Conservation (phyloP, 2,329 filamentous ascomycete genomes). For the Aspergillus ibericus region DNA sequence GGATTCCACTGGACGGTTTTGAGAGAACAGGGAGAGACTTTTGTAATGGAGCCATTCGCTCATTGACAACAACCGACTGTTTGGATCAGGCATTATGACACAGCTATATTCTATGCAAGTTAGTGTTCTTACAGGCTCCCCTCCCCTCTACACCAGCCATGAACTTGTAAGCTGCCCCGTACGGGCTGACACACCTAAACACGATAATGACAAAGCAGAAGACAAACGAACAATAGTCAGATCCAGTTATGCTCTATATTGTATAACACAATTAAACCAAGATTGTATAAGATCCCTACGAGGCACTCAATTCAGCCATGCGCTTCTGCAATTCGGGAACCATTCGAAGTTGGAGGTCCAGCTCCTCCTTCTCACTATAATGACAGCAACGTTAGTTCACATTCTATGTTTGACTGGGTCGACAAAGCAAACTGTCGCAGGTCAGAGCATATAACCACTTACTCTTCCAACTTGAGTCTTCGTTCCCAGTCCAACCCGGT, state of each 20-base stretch:
- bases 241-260: neutral
- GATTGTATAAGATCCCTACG: conserved; percentile 15
- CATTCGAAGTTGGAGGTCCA: conserved; percentile 79
- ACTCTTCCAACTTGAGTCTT: conserved; percentile 82
- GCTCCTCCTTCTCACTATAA: conserved; percentile 79
- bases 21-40: neutral
- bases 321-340: conserved; percentile 86
- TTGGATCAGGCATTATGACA: neutral
- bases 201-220: neutral
- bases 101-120: neutral
- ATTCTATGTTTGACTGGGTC: neutral
- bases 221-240: neutral
- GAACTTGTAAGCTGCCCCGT: neutral
- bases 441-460: too few species aligned
- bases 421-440: neutral
- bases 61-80: neutral
- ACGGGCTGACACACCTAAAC: neutral
- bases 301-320: conserved; percentile 71
- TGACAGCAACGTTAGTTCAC: neutral
- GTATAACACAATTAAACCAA: neutral
- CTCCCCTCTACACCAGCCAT: neutral
- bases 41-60: neutral
- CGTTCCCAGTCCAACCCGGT: conserved; percentile 84
- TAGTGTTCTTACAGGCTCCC: neutral
- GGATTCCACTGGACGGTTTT: neutral